These are phyloP conservation scores for Phytophthora sansomeana DNA, from an alignment of 352 stramenopile species.

Conservation along the genomic window DNA sequence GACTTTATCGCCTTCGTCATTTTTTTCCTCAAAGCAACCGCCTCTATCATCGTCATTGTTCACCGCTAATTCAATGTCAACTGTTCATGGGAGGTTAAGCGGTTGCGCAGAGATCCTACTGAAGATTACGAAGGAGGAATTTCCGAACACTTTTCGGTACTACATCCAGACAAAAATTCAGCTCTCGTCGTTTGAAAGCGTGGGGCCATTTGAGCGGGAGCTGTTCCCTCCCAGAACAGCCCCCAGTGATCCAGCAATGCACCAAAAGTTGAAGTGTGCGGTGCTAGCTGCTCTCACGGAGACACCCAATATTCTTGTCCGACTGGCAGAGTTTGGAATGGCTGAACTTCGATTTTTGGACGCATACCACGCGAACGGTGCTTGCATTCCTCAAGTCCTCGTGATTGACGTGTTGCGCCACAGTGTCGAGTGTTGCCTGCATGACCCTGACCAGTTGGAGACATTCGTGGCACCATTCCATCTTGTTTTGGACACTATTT, in stretches of 20 bases:
- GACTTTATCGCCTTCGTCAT: slow-evolving; percentile 32
- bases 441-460: slow-evolving; percentile 49
- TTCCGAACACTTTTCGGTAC: slow-evolving; percentile 82
- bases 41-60: slow-evolving; percentile 44
- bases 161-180: slow-evolving; percentile 75
- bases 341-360: slow-evolving; percentile 76
- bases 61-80: slow-evolving; percentile 44
- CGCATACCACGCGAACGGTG: slow-evolving; percentile 52
- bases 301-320: slow-evolving; percentile 49
- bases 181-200: slow-evolving; percentile 77
- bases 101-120: slow-evolving; percentile 73
- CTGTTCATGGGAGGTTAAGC: slow-evolving; percentile 60
- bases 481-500: slow-evolving; percentile 63
- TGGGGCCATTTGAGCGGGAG: slow-evolving; percentile 73
- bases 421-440: slow-evolving; percentile 60
- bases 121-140: slow-evolving; percentile 73
- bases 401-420: slow-evolving; percentile 68
- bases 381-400: slow-evolving; percentile 56
- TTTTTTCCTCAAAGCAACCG: slow-evolving; percentile 34
- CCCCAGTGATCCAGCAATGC: slow-evolving; percentile 59
- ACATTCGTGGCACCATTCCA: slow-evolving; percentile 61
- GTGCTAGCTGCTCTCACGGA: slow-evolving; percentile 64
- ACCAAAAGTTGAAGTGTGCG: slow-evolving; percentile 62
- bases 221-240: slow-evolving; percentile 63
- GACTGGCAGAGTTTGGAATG: slow-evolving; percentile 63